Conservation (phyloP, 2,329 filamentous ascomycete species). For the Herpomyces periplanetae region DNA sequence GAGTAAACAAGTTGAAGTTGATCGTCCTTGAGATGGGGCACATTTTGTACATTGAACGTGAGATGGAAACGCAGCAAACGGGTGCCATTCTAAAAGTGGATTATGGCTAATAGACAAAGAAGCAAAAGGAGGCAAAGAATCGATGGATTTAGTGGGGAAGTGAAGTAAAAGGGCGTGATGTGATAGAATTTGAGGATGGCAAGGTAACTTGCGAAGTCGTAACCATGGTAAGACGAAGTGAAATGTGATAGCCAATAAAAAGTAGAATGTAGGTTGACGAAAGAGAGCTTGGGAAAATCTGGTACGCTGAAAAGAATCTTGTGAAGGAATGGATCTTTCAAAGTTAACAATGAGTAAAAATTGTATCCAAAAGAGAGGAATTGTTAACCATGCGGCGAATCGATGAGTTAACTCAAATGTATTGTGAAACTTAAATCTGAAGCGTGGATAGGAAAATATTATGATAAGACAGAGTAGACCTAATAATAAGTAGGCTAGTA, state of each 20-base stretch:
- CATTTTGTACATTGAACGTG: slow-evolving; percentile 8
- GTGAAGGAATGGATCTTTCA: slow-evolving; percentile 4
- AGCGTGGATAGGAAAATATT: slow-evolving; percentile 18
- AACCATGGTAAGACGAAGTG: slow-evolving; percentile 33
- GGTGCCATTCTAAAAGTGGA: slow-evolving; percentile 29
- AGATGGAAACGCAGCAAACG: slow-evolving; percentile 30
- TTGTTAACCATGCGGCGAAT: slow-evolving; percentile 26
- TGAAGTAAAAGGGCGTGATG: slow-evolving; percentile 28
- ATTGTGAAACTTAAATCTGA: slow-evolving; percentile 23
- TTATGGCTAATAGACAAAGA: slow-evolving; percentile 18
- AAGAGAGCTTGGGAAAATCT: slow-evolving; percentile 10
- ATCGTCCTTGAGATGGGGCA: slow-evolving; percentile 15
- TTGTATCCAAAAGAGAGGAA: slow-evolving; percentile 23
- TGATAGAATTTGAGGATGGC: slow-evolving; percentile 25
- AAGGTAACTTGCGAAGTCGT: slow-evolving; percentile 22
- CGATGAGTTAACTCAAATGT: slow-evolving; percentile 29
- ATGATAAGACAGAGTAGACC: slow-evolving; percentile 18
- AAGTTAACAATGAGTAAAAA: slow-evolving; percentile 14
- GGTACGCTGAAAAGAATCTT: slow-evolving; percentile 7
- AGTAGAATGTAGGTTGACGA: slow-evolving; percentile 19
- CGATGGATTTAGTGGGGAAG: slow-evolving; percentile 20
- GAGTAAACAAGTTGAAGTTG: too few relatives aligned
- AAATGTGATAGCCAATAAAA: slow-evolving; percentile 19
- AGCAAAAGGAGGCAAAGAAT: slow-evolving; percentile 15
- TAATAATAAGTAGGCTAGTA: slow-evolving; percentile 19